phyloP scores from a whole-genome alignment of 2,329 filamentous ascomycete genomes.

The Pseudocercospora pini-densiflorae region DNA sequence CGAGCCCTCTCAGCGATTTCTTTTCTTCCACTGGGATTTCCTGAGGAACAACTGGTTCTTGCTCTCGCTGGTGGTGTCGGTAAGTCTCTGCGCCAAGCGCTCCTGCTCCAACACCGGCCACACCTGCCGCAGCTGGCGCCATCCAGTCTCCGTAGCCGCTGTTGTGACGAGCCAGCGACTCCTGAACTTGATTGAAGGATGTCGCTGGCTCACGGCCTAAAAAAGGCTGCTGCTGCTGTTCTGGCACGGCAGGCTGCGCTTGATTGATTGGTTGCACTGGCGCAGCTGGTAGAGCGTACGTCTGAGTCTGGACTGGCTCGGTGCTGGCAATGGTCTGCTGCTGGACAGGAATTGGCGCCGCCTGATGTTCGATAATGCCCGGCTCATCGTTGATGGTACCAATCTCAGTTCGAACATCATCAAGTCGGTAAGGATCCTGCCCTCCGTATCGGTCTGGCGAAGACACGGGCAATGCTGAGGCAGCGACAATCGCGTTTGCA shows the following conservation, averaged over 20 bases:
- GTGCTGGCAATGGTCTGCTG: slow-evolving; percentile 27
- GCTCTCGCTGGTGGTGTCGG: slow-evolving; percentile 29
- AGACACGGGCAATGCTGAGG: slow-evolving; percentile 40
- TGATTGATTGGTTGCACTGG: slow-evolving; percentile 25
- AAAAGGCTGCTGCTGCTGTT: slow-evolving; percentile 33
- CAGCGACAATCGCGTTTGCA: slow-evolving; percentile 62
- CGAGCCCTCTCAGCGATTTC: not conserved
- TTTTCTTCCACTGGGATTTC: slow-evolving; percentile 1
- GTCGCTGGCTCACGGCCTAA: slow-evolving; percentile 31
- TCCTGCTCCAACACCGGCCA: slow-evolving; percentile 49
- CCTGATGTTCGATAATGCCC: slow-evolving; percentile 35
- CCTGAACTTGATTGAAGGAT: slow-evolving; percentile 13
- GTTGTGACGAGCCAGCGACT: slow-evolving; percentile 32
- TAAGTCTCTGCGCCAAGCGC: slow-evolving; percentile 34
- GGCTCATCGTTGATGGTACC: slow-evolving; percentile 22
- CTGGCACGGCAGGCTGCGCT: not conserved
- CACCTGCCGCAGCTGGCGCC: slow-evolving; percentile 50
- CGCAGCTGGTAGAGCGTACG: slow-evolving; percentile 31
- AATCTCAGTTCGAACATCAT: slow-evolving; percentile 30
- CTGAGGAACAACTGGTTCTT: slow-evolving; percentile 17
- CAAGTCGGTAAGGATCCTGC: slow-evolving; percentile 38
- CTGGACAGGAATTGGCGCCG: slow-evolving; percentile 18
- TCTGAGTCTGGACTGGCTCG: slow-evolving; percentile 30
- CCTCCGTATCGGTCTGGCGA: slow-evolving; percentile 31
- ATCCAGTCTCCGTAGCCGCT: slow-evolving; percentile 58